Conservation (phyloP, 164 flowering plant genomes). For the Pachysandra terminalis region DNA sequence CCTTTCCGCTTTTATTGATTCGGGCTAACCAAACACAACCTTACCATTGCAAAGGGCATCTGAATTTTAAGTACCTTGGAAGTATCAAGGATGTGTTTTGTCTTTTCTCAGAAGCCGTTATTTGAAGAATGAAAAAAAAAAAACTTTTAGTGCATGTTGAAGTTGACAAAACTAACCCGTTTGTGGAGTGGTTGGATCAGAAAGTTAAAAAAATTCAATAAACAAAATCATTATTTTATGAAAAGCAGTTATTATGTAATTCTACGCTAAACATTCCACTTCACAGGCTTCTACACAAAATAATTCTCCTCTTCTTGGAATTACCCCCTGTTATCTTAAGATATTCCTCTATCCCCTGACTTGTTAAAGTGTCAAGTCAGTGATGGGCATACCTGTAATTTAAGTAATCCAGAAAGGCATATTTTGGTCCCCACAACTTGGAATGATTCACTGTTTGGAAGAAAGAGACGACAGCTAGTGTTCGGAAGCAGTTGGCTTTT, state of each 20-base stretch:
- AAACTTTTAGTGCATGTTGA: constrained; percentile 33
- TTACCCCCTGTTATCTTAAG: constrained; percentile 4
- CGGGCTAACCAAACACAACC: no score
- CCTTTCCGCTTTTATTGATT: no score
- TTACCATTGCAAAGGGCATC: no score
- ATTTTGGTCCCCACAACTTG: constrained; percentile 27
- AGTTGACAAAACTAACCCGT: constrained; percentile 29
- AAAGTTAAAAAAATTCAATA: constrained; percentile 9
- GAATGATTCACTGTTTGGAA: constrained; percentile 15
- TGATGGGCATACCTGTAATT: not conserved
- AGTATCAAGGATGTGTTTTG: no score
- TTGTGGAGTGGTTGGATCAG: constrained; percentile 33
- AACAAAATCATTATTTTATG: constrained; percentile 5
- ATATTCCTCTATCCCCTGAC: not conserved
- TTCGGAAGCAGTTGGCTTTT: constrained; percentile 31
- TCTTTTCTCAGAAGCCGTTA: no score
- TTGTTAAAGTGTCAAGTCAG: not conserved
- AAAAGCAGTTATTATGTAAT: constrained; percentile 21
- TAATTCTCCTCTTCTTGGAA: constrained; percentile 7
- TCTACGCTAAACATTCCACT: constrained; percentile 1
- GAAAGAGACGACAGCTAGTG: constrained; percentile 20
- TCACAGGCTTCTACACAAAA: constrained; percentile 27
- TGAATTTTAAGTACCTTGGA: no score
- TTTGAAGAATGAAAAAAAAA: not conserved
- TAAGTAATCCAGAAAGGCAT: not conserved